phyloP scores from a whole-genome alignment of 2,329 filamentous ascomycete species.

The Sodiomyces alkalinus region DNA sequence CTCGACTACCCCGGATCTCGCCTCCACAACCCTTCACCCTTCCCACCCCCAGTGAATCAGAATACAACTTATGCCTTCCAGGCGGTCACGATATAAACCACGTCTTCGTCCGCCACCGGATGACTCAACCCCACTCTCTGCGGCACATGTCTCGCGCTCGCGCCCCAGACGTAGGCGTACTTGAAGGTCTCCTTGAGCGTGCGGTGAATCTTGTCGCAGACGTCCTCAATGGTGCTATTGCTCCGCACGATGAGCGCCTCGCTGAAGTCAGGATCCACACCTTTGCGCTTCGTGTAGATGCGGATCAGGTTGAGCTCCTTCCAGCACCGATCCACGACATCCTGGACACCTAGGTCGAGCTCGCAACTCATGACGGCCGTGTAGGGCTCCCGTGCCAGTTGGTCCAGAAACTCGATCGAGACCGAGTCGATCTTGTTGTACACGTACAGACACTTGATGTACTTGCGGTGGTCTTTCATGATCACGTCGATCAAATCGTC shows the following conservation, averaged over 20 bases:
- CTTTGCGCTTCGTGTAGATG: conserved; percentile 95
- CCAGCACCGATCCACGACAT: conserved; percentile 93
- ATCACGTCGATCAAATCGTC: conserved; percentile 99
- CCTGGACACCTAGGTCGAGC: conserved; percentile 79
- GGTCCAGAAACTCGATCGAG: conserved; percentile 83
- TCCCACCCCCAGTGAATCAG: too few species aligned
- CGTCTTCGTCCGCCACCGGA: conserved; percentile 55
- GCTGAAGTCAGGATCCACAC: conserved; percentile 70
- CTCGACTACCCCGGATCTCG: too few species aligned
- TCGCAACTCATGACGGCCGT: conserved; percentile 98
- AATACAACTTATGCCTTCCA: conserved; percentile 45
- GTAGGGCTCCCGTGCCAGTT: conserved; percentile 79
- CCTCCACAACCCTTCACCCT: too few species aligned
- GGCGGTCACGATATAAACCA: conserved; percentile 51
- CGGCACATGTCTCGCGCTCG: conserved; percentile 85
- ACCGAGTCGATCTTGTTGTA: conserved; percentile 99
- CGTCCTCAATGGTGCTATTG: conserved; percentile 85
- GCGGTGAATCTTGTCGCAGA: conserved; percentile 89
- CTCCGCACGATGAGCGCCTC: conserved; percentile 87
- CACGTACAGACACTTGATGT: conserved; percentile 88
- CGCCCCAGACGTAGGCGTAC: conserved; percentile 95
- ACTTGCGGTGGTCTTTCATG: conserved; percentile 97
- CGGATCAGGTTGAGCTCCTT: conserved; percentile 79
- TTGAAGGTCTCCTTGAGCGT: conserved; percentile 97
- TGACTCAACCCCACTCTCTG: conserved; percentile 83